phyloP scores from a whole-genome alignment of 1,139 yeast species.

The Hyphopichia buzzinii region DNA sequence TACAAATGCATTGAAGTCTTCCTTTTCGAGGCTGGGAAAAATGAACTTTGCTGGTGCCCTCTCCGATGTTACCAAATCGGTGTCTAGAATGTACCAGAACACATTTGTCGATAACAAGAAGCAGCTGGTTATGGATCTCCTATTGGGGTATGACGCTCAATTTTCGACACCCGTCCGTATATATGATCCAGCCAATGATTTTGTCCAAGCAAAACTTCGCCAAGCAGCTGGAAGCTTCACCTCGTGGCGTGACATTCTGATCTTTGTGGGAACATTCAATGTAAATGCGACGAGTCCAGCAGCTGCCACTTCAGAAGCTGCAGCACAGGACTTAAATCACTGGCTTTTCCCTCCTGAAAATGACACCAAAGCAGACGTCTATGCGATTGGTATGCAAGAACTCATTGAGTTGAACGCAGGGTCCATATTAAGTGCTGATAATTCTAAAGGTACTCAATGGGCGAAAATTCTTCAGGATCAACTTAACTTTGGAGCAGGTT shows the following conservation, averaged over 20 bases:
- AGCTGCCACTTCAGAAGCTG: constrained; percentile 4
- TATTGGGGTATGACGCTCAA: constrained; percentile 74
- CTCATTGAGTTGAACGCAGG: constrained; percentile 89
- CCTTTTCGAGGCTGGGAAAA: constrained; percentile 90
- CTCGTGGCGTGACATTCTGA: constrained; percentile 52
- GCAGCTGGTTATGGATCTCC: constrained; percentile 80
- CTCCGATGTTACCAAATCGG: constrained; percentile 94
- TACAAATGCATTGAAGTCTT: constrained; percentile 91
- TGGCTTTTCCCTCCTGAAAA: constrained; percentile 82
- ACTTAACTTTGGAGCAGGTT: constrained; percentile 35
- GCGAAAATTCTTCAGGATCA: constrained; percentile 55
- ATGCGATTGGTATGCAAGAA: constrained; percentile 89
- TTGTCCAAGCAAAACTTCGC: constrained; percentile 60
- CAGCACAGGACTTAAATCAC: constrained; percentile 54
- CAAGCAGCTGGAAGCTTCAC: constrained; percentile 58
- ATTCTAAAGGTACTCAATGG: constrained; percentile 63
- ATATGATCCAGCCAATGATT: constrained; percentile 87
- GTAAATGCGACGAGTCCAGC: constrained; percentile 70
- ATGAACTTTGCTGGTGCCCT: constrained; percentile 96
- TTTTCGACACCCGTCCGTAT: constrained; percentile 69
- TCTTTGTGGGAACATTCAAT: constrained; percentile 86
- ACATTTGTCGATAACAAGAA: constrained; percentile 91
- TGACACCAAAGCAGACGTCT: constrained; percentile 61
- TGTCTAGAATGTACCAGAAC: constrained; percentile 91
- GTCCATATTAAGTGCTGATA: constrained; percentile 69